Evolutionary conservation across 495 filamentous ascomycete genomes (phyloP).

Genomic region (Cryomyces minteri): DNA sequence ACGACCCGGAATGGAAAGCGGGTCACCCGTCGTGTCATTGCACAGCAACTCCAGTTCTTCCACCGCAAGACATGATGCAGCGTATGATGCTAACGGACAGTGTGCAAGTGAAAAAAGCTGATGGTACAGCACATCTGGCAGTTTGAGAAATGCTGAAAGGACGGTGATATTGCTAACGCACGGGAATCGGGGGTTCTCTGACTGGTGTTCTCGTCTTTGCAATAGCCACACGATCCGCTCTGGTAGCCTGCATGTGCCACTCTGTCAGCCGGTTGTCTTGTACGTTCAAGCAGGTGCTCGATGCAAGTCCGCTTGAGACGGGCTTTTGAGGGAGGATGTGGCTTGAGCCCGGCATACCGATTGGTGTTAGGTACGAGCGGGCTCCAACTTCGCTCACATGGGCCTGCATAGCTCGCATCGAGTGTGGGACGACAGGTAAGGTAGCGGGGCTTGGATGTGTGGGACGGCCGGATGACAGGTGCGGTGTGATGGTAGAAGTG

Average conservation of each 20-base stretch:
- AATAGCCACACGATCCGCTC: constrained; percentile 22
- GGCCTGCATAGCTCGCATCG: too few species aligned
- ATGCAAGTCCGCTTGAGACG: not conserved
- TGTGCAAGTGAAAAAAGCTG: not conserved
- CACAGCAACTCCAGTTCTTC: not conserved
- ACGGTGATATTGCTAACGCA: constrained; percentile 9
- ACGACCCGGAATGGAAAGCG: not conserved
- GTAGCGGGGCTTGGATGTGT: too few species aligned
- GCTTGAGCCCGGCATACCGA: constrained; percentile 4
- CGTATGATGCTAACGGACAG: not conserved
- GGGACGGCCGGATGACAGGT: too few species aligned
- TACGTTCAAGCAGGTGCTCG: not conserved
- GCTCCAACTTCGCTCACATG: too few species aligned
- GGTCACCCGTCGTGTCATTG: not conserved
- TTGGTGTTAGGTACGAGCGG: constrained; percentile 1
- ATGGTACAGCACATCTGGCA: not conserved
- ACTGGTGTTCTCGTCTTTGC: constrained; percentile 18
- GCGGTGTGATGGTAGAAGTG: too few species aligned
- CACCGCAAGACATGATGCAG: too few species aligned
- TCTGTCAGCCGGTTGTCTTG: not conserved
- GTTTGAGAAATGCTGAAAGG: not conserved
- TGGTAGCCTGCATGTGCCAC: constrained; percentile 15
- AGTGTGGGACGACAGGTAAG: too few species aligned
- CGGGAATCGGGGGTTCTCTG: constrained; percentile 20
- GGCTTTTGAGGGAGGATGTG: not conserved